Evolutionary conservation across 2,329 filamentous ascomycete genomes (phyloP), one percentile per base, ranked within the genome.

Genomic region (Drechmeria coniospora): DNA sequence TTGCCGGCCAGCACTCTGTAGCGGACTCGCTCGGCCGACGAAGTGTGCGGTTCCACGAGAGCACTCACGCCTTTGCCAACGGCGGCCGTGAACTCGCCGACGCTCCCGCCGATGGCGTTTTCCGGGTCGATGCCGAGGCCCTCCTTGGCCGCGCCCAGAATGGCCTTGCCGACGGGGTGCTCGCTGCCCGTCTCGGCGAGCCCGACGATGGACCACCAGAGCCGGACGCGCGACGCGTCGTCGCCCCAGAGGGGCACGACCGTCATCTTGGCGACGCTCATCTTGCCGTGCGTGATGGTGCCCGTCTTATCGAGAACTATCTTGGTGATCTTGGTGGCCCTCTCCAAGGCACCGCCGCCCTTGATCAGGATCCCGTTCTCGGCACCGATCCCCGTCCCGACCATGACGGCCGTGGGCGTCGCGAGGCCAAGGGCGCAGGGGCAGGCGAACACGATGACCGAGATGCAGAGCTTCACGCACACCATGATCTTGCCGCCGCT

Each of bases 281-380:
- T 95, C 54, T 86, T 92, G 25, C 90, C 90, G 41, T 90, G 71
- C 0, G 90, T 98, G 34, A 98, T 65, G 4, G 87, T 95, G 17
- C 87, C 87, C 2, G 87, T 95, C 66, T 95, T 95, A 59, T 95
- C 87, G 14, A 95, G 70, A 11, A 95, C 79, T 13, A 95, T 70
- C 41, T 92, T 79, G 2, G 77, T 92, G 39, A 95, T 70, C 51
- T 83, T 87, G 7, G 84, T 95, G 0, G 84, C 80, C 4, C 73
- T 83, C 57, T 98, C 87, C 4, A 98, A 62, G 17, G 86, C 84
- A 22, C 82, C 86, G 31, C 90, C 90, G 30, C 90, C 87, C 56
- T 98, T 98, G 50, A 95, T 84, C n/a, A 98, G 63, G 41, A 98
- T 98, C 15, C 90, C 90, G 41, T 93, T 79, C 53, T 94, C 81